Percentiles rank a stretch among this genome's conserved stretches.
phyloP scores from a whole-genome alignment of 2,329 filamentous ascomycete species.

The Juglanconis sp. region DNA sequence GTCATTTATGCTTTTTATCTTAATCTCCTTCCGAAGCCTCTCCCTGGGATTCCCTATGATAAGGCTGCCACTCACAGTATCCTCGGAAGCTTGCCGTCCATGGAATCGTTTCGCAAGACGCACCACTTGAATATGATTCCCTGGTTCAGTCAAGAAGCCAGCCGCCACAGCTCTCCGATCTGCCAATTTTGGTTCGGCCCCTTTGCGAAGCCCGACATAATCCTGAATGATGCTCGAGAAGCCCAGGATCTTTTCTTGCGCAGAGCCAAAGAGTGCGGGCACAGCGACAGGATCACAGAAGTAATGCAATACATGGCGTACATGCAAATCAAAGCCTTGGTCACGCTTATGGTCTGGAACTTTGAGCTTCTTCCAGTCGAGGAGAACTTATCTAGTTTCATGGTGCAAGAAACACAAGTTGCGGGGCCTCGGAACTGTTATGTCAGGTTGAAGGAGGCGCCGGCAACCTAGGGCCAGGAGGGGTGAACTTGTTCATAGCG shows the following conservation, averaged over 20 bases:
- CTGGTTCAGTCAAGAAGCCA: constrained; percentile 17
- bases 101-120: constrained; percentile 10
- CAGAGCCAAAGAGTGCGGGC: background rate
- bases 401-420: background rate
- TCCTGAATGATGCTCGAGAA: background rate
- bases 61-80: constrained; percentile 16
- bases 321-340: constrained; percentile 24
- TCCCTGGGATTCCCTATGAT: constrained; percentile 30
- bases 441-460: background rate
- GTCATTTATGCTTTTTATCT: constrained; percentile 54
- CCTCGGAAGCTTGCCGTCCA: constrained; percentile 22
- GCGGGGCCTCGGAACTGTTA: background rate
- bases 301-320: constrained; percentile 23
- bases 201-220: constrained; percentile 16
- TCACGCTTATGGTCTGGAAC: constrained; percentile 25
- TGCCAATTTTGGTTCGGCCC: constrained; percentile 33
- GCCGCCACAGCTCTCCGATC: constrained; percentile 23
- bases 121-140: constrained; percentile 3
- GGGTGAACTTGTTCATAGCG: too few species aligned
- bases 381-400: background rate
- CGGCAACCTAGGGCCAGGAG: background rate
- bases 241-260: constrained; percentile 3
- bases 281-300: constrained; percentile 27
- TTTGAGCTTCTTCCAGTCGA: constrained; percentile 27
- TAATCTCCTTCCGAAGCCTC: constrained; percentile 24